phyloP scores from a whole-genome alignment of 2,329 filamentous ascomycete genomes.

The Ophiocordyceps camponoti-floridani region DNA sequence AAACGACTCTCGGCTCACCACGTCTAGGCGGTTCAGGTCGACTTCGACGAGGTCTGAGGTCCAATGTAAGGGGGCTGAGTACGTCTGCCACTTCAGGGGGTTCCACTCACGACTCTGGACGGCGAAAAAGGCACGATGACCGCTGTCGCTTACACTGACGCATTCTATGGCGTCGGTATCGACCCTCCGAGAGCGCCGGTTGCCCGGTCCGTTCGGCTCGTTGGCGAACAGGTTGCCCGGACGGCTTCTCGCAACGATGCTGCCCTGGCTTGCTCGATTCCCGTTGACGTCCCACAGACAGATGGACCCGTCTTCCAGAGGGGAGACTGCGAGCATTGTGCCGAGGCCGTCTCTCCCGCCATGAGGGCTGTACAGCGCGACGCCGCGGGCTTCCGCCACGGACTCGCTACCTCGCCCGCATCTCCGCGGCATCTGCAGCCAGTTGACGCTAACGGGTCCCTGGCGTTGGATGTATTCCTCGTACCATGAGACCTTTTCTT shows the following conservation, averaged over 20 bases:
- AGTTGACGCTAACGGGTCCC: constrained; percentile 54
- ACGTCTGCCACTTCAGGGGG: not conserved
- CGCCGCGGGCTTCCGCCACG: constrained; percentile 50
- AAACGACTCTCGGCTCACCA: constrained; percentile 53
- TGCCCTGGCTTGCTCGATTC: constrained; percentile 34
- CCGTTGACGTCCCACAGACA: constrained; percentile 66
- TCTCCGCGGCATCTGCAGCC: constrained; percentile 49
- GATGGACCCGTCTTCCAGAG: constrained; percentile 75
- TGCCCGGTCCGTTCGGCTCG: constrained; percentile 24
- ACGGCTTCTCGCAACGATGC: constrained; percentile 45
- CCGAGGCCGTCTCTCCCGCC: constrained; percentile 26
- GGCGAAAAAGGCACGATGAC: constrained; percentile 59
- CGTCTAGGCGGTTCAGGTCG: constrained; percentile 54
- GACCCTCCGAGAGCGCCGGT: constrained; percentile 42
- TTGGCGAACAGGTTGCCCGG: constrained; percentile 49
- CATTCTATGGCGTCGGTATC: constrained; percentile 61
- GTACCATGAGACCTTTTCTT: constrained; percentile 67
- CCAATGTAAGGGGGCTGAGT: not conserved
- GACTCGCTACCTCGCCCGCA: constrained; percentile 22
- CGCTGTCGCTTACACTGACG: constrained; percentile 56
- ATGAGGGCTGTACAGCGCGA: constrained; percentile 44
- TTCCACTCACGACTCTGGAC: constrained; percentile 45
- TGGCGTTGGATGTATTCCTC: constrained; percentile 74
- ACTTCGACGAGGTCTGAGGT: constrained; percentile 51
- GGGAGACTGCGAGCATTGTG: constrained; percentile 46